These are phyloP conservation scores for Phalaenopsis hybrid DNA, from an alignment of 116 monocot species.

Conservation along the genomic window DNA sequence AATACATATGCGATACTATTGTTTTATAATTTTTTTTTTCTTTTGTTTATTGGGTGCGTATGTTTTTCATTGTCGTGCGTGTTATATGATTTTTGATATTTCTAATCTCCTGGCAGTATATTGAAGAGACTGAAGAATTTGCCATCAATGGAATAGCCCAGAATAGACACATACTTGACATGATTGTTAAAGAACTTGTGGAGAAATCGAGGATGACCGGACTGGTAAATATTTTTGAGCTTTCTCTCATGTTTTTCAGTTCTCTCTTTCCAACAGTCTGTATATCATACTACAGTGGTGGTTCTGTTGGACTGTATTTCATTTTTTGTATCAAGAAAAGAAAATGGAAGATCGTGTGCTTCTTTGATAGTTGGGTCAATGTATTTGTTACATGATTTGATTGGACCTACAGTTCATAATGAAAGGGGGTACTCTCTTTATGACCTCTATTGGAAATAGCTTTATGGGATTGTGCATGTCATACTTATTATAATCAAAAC, in stretches of 20 bases:
- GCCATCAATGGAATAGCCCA: constrained; percentile 63
- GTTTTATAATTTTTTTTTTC: background rate
- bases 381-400: background rate
- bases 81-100: background rate
- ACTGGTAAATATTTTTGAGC: constrained; percentile 38
- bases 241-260: background rate
- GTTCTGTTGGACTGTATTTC: background rate
- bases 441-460: too few species aligned
- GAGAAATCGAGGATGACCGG: constrained; percentile 72
- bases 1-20: background rate
- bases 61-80: background rate
- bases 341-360: constrained; percentile 1
- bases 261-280: background rate
- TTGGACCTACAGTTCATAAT: too few species aligned
- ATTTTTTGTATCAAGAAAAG: background rate
- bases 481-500: too few species aligned
- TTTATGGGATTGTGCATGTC: too few species aligned
- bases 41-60: background rate
- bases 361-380: background rate
- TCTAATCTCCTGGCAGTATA: constrained; percentile 44
- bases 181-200: constrained; percentile 56
- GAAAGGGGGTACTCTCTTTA: too few species aligned
- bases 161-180: constrained; percentile 68
- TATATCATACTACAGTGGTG: background rate
- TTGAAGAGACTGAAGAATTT: constrained; percentile 80